Evolutionary conservation across 2,329 filamentous ascomycete genomes (phyloP), one percentile per base, ranked within the genome.

Genomic region (Gremmenia infestans): DNA sequence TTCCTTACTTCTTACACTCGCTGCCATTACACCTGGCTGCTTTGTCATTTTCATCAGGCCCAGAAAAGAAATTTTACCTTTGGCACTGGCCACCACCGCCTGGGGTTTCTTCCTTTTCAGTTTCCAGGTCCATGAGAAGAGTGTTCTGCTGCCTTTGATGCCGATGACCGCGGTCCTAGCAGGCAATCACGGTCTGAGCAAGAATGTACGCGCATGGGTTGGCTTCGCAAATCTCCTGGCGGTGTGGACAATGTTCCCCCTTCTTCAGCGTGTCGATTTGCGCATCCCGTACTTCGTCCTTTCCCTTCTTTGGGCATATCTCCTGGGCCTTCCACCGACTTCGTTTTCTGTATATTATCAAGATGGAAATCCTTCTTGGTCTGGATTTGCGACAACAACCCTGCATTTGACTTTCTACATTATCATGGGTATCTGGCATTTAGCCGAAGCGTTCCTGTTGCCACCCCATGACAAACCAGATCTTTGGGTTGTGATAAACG

Each of bases 51-150:
- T 96, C 69, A 70, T 91, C 54, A 85, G 85, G 50, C 94, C 94
- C 0, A 82, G 83, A 48, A 92, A 87, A 65, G 82, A 86, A 43
- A 78, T 94, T 4, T 74, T 97, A 14, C 91, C 91, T 1, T 80
- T 89, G 37, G 89, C 89, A 0, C 83, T 97, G 56, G 87, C 92
- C 1, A 81, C 88, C 1, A 91, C 89, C 0, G 89, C 92, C 2
- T 99, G 94, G 94, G 93, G 88, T 0, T 99, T 99, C 77, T 99
- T 97, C 71, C 78, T 99, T 15, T 97, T 95, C 75, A 95, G 91
- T 66, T 99, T 96, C 71, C 94, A 99, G 70, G 95, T 99, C 0
- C 94, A 99, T 67, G 94, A 99, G 75, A 99, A 99, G 80, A 97
- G 92, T 63, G 91, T 96, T 0, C 78, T 99, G 5, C 81, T 99